A percentile compares a stretch with the other conserved stretches of the same genome.
phyloP scores from a whole-genome alignment of 352 stramenopile species.

The Phytophthora sansomeana region DNA sequence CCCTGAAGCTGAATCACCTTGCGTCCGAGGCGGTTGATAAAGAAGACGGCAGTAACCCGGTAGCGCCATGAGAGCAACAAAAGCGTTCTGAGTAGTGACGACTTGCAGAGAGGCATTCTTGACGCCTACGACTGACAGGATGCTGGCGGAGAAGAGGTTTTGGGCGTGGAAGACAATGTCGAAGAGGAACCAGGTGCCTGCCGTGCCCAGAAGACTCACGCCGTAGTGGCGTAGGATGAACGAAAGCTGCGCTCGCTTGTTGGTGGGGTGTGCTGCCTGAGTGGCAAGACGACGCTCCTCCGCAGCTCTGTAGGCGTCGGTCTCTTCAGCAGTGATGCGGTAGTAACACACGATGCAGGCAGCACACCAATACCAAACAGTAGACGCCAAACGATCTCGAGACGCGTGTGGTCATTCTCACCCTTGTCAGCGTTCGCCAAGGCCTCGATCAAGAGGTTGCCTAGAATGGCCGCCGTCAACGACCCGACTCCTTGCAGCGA shows the following conservation, averaged over 20 bases:
- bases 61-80: conserved; percentile 64
- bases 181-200: conserved; percentile 87
- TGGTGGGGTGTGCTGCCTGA: too few species aligned
- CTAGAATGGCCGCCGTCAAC: conserved; percentile 40
- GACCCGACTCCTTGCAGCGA: conserved; percentile 51
- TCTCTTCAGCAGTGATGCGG: conserved; percentile 63
- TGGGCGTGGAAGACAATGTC: conserved; percentile 87
- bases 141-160: conserved; percentile 81
- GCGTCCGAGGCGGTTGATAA: conserved; percentile 71
- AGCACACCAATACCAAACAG: conserved; percentile 61
- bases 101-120: conserved; percentile 46
- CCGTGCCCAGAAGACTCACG: conserved; percentile 63
- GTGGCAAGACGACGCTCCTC: too few species aligned
- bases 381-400: conserved; percentile 66
- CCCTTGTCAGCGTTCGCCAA: conserved; percentile 35
- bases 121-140: conserved; percentile 64
- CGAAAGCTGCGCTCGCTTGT: conserved; percentile 10
- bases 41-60: conserved; percentile 81
- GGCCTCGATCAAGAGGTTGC: conserved; percentile 45
- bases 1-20: conserved; percentile 74
- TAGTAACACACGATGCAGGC: conserved; percentile 65
- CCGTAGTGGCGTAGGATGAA: conserved; percentile 69
- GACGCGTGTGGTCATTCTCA: conserved; percentile 38
- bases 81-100: conserved; percentile 61
- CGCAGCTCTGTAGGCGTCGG: conserved; percentile 58